Base-by-base conservation (phyloP, 768 basidiomycete species). In the Rhodotorula taiwanensis region DNA sequence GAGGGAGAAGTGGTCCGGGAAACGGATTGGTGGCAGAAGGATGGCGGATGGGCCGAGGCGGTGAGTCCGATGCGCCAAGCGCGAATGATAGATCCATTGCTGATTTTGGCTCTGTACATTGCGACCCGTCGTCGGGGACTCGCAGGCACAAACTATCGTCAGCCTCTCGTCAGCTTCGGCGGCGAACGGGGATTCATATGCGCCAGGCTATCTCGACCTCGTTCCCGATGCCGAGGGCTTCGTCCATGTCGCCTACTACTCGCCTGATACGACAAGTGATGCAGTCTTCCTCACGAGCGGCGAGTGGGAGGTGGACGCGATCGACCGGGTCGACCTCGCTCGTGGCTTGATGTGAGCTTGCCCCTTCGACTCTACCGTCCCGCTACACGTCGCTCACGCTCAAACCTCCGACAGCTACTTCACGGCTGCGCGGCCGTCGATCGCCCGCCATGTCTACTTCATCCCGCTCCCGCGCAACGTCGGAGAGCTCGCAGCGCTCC, bases 171-270 rank as follows among this genome's bases (percentile, higher is more conserved):
- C 61, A 1, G 48, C 41, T 23, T 10, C 55, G 0, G 52, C 60
- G 1, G 49, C 67, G 2, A 52, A 52, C 5, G 63, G 60, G 5
- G n/a, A n/a, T n/a, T n/a, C 60, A 7, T 59, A 62, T 51, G 63
- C 67, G 8, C 50, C 56, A 1, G 63, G 87, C 21, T 99, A 98
- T 76, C 81, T 99, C 52, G 95, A 99, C 75, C 81, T 99, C 64
- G 82, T 93, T 8, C 90, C 94, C 14, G 84, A 81, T 34, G 71
- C 78, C 30, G 20, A 87, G 7, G 95, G 95, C 0, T 97, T 81
- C 79, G 86, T 89, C 70, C 94, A 98, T 73, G 84, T 99, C 71
- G 95, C 94, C 0, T 81, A 92, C 36, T 99, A 93, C 79, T 85
- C 82, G 67, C 86, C 90, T 10, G 83, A 86, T 5, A 81, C 80